A percentile compares a stretch with the other conserved stretches of the same genome.
These are phyloP conservation scores for Pseudonitzschia delicatissima DNA, from an alignment of 108 stramenopile genomes.

Conservation along the genomic window DNA sequence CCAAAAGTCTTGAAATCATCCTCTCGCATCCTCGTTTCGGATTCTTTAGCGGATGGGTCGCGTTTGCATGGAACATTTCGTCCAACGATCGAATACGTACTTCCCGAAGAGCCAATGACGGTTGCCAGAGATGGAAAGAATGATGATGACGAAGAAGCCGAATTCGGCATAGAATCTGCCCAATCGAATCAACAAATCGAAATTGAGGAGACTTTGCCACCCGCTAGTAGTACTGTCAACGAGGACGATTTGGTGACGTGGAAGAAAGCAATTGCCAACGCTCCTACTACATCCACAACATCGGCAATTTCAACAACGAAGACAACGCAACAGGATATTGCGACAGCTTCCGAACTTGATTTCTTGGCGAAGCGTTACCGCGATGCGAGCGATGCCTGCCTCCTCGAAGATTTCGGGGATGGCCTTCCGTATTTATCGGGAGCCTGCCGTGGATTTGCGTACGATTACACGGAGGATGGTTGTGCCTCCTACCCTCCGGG, in stretches of 20 bases:
- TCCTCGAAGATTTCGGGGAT: constrained; percentile 45
- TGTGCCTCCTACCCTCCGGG: neutral
- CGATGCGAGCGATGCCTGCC: constrained; percentile 57
- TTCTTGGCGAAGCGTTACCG: constrained; percentile 22
- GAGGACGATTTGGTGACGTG: neutral
- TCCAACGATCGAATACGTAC: constrained; percentile 11
- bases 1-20: neutral
- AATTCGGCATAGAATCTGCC: constrained; percentile 8
- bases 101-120: neutral
- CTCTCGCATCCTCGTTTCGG: neutral
- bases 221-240: neutral
- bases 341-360: neutral
- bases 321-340: neutral
- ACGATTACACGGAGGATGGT: constrained; percentile 31
- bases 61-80: neutral
- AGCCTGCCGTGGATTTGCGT: constrained; percentile 64
- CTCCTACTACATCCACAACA: neutral
- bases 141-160: constrained; percentile 5
- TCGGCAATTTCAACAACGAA: neutral
- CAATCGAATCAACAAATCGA: too few relatives aligned
- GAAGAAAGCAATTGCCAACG: constrained; percentile 1
- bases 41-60: constrained; percentile 5
- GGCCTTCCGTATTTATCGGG: constrained; percentile 57
- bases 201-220: neutral
- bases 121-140: neutral